Percentiles rank a stretch among this genome's conserved stretches.
These are phyloP conservation scores for Xylaria sp. DNA, from an alignment of 2,329 filamentous ascomycete species.

Conservation along the genomic window DNA sequence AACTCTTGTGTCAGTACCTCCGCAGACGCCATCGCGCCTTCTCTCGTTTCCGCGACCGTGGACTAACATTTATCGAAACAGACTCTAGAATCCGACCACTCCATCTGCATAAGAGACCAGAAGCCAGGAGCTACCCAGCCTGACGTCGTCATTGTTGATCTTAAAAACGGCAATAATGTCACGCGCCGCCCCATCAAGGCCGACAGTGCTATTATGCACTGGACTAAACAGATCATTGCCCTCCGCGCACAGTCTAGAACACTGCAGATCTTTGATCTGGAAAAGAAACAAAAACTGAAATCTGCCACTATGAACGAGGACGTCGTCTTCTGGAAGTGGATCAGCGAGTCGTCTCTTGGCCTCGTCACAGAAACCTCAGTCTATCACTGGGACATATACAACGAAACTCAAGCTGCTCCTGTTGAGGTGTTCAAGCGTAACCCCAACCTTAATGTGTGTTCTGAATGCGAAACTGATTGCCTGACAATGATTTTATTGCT, in stretches of 20 bases:
- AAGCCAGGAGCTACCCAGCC: constrained; percentile 84
- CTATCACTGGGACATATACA: constrained; percentile 98
- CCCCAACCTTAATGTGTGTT: constrained; percentile 81
- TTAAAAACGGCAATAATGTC: constrained; percentile 97
- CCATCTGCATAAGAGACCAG: constrained; percentile 96
- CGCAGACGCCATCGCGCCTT: constrained; percentile 50
- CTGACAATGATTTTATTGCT: constrained; percentile 39
- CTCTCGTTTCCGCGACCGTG: constrained; percentile 21
- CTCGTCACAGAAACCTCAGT: constrained; percentile 91
- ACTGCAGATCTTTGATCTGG: constrained; percentile 96
- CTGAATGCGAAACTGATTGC: not conserved
- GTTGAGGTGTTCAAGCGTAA: constrained; percentile 96
- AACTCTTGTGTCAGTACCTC: constrained; percentile 75
- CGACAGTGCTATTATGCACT: constrained; percentile 99
- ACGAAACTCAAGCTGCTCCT: constrained; percentile 79
- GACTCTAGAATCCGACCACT: constrained; percentile 98
- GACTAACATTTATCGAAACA: constrained; percentile 53
- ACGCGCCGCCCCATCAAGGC: constrained; percentile 96
- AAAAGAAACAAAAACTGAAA: constrained; percentile 94
- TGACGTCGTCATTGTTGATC: constrained; percentile 96
- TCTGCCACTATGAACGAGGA: constrained; percentile 97
- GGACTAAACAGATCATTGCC: constrained; percentile 94
- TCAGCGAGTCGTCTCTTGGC: constrained; percentile 86
- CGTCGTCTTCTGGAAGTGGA: constrained; percentile 99
- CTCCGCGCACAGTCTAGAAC: constrained; percentile 94